Conservation (phyloP, 495 filamentous ascomycete species). For the Coniosporium apollinis region DNA sequence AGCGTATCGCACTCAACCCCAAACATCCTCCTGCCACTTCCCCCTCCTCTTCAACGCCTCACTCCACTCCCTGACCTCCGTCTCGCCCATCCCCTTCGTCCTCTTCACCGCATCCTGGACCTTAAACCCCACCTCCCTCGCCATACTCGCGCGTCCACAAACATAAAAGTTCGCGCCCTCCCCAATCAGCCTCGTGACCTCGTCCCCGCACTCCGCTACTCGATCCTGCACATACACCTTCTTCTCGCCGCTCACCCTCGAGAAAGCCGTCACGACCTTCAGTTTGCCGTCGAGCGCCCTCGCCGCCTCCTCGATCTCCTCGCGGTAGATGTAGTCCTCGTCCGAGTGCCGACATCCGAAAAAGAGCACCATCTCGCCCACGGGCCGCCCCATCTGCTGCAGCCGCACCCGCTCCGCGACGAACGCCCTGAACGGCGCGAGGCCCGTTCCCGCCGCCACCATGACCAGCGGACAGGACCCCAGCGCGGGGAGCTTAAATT, state of each 20-base stretch:
- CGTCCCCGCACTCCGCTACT: constrained; percentile 20
- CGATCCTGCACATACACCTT: constrained; percentile 27
- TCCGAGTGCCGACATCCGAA: constrained; percentile 29
- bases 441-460: constrained; percentile 31
- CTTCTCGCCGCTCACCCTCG: not conserved
- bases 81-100: constrained; percentile 22
- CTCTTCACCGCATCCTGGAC: constrained; percentile 20
- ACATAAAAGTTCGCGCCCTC: constrained; percentile 32
- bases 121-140: constrained; percentile 28
- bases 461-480: constrained; percentile 25
- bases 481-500: constrained; percentile 29
- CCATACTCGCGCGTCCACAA: constrained; percentile 32
- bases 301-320: constrained; percentile 14
- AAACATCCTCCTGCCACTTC: constrained; percentile 37
- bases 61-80: constrained; percentile 28
- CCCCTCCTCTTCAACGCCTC: constrained; percentile 27
- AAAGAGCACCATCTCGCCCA: constrained; percentile 29
- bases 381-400: constrained; percentile 22
- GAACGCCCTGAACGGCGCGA: constrained; percentile 33
- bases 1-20: too few relatives aligned
- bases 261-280: not conserved
- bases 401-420: constrained; percentile 27
- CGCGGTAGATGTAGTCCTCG: constrained; percentile 29
- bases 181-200: constrained; percentile 18
- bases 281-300: not conserved